Evolutionary conservation across 1,284 basidiomycete species (phyloP).

Genomic region (Ceratobasidium sp.): DNA sequence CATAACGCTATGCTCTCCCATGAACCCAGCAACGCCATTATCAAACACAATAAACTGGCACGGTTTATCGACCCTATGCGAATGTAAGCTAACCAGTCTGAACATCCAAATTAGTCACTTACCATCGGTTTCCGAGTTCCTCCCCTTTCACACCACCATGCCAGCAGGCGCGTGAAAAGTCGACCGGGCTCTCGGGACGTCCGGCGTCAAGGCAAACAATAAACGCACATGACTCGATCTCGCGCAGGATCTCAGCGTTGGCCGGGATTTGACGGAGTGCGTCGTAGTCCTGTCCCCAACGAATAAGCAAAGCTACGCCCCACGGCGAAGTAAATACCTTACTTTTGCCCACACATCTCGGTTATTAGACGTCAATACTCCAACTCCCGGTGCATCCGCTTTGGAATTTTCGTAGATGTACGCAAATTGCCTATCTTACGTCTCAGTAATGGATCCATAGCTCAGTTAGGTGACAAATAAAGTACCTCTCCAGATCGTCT

Average conservation of each 20-base stretch:
- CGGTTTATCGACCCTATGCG: conserved; percentile 78
- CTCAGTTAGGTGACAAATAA: conserved; percentile 30
- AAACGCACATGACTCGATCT: conserved; percentile 86
- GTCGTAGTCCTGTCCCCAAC: conserved; percentile 69
- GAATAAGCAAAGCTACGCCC: not conserved
- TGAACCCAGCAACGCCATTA: conserved; percentile 82
- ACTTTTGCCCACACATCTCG: conserved; percentile 89
- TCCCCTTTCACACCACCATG: conserved; percentile 69
- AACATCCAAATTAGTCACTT: not conserved
- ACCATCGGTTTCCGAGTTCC: conserved; percentile 72
- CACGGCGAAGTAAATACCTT: conserved; percentile 38
- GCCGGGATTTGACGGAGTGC: conserved; percentile 64
- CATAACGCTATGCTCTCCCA: conserved; percentile 95
- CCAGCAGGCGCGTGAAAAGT: conserved; percentile 79
- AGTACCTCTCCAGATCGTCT: conserved; percentile 74
- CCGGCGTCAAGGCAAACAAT: conserved; percentile 81
- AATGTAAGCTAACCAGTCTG: not conserved
- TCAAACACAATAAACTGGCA: conserved; percentile 85
- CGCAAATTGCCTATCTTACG: conserved; percentile 72
- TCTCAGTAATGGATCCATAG: not conserved
- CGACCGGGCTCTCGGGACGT: conserved; percentile 66
- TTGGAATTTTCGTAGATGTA: conserved; percentile 76
- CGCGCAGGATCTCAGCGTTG: conserved; percentile 75
- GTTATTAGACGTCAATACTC: conserved; percentile 80
- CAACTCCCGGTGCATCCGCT: conserved; percentile 77